Base-by-base conservation (phyloP, 1,284 basidiomycete genomes). In the Hymenochaete sp. region DNA sequence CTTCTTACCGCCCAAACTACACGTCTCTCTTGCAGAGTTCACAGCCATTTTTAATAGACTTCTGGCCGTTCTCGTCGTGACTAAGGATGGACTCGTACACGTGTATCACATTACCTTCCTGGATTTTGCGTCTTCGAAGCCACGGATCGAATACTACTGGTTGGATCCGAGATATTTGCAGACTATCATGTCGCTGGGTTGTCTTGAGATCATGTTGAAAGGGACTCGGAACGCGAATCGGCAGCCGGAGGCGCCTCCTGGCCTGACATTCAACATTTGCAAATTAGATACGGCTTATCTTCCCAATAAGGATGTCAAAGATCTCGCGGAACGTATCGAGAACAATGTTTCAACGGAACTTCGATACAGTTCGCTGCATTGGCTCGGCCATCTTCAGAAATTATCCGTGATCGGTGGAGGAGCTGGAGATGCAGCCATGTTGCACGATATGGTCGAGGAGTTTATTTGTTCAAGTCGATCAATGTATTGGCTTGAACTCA, bases 201-300 rank as follows among this genome's bases (percentile, higher is more conserved):
- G 55, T 7, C 47, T 67, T 6, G 43, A 45, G 4, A 42, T 57
- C 16, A 60, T 68, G 56, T 49, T 58, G 6, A 11, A 45, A 1
- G 54, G 58, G n/a, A n/a, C n/a, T n/a, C n/a, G n/a, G n/a, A n/a
- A n/a, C n/a, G n/a, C n/a, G n/a, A n/a, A n/a, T n/a, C n/a, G n/a
- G n/a, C n/a, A n/a, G n/a, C n/a, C n/a, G n/a, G n/a, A n/a, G n/a
- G n/a, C n/a, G n/a, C n/a, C n/a, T n/a, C n/a, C n/a, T n/a, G 24
- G 21, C 72, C 58, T 8, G 71, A 64, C 54, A 39, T 64, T 64
- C 54, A 63, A 64, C 45, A 62, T 63, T 11, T 62, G 59, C 43
- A 8, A 52, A 8, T 37, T 63, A 9, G 44, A 53, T 9, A 51
- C 57, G 18, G 62, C 61, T 1, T 53, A 59, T 44, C 16, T 51